Percentiles rank a stretch among this genome's conserved stretches.
Conservation (phyloP, 129 eudicot species). For the Chrysanthemum lavandulifolium region DNA sequence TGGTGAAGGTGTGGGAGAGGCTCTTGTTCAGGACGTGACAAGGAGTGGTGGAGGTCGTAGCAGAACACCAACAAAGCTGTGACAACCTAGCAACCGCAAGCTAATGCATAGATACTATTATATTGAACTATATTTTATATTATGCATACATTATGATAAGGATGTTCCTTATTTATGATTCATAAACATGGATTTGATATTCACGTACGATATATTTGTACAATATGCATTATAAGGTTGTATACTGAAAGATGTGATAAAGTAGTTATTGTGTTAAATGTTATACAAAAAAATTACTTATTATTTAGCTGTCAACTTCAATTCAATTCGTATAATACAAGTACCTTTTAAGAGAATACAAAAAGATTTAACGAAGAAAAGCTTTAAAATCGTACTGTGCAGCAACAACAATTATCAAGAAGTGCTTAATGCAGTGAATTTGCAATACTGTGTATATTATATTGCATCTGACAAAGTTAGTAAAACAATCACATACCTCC, state of each 20-base stretch:
- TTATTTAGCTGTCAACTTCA: too few relatives aligned
- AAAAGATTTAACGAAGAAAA: too few relatives aligned
- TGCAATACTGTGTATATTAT: too few relatives aligned
- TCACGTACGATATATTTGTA: background rate
- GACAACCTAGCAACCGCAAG: background rate
- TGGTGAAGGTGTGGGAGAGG: constrained; percentile 84
- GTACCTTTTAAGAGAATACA: too few relatives aligned
- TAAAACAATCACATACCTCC: too few relatives aligned
- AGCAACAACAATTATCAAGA: too few relatives aligned
- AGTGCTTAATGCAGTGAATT: too few relatives aligned
- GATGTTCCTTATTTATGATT: background rate
- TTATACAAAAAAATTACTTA: too few relatives aligned
- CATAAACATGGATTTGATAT: constrained; percentile 1
- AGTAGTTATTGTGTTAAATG: background rate
- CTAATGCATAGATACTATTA: background rate
- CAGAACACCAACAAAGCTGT: constrained; percentile 1
- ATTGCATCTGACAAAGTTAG: too few relatives aligned
- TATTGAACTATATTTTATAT: background rate
- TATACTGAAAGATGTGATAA: constrained; percentile 7
- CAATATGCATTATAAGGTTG: background rate
- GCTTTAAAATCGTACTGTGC: too few relatives aligned
- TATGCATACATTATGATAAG: background rate
- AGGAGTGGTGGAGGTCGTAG: constrained; percentile 26
- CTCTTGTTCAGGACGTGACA: constrained; percentile 51
- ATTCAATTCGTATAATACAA: too few relatives aligned